phyloP scores from a whole-genome alignment of 345 rosid species.

The Eucalyptus erythrocorys region DNA sequence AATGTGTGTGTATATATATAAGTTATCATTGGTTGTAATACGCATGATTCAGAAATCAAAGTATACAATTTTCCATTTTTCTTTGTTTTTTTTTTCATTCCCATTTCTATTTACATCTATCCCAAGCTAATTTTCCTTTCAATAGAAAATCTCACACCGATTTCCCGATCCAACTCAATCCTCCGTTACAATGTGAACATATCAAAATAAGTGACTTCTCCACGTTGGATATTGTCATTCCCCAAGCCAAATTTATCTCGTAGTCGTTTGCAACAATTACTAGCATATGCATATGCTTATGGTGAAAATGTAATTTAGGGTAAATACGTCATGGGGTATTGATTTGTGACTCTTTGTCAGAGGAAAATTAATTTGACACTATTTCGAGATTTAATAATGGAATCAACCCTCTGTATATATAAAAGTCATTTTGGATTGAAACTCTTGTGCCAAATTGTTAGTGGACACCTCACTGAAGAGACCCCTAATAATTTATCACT shows the following conservation, averaged over 20 bases:
- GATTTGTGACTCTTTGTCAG: background rate
- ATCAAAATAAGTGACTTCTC: background rate
- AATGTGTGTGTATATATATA: rapidly evolving
- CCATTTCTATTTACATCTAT: background rate
- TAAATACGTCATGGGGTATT: background rate
- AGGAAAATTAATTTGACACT: rapidly evolving
- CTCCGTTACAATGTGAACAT: background rate
- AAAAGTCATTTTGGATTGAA: background rate
- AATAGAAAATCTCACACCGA: rapidly evolving
- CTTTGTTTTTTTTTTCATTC: background rate
- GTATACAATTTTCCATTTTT: too few relatives aligned
- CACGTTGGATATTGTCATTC: background rate
- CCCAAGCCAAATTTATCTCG: background rate
- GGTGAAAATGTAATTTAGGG: background rate
- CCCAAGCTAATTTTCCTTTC: background rate
- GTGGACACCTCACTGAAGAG: background rate
- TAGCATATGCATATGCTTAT: too few relatives aligned
- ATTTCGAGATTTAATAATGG: background rate
- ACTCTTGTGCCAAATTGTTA: background rate
- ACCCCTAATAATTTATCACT: background rate
- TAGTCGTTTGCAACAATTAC: too few relatives aligned
- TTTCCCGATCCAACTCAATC: background rate
- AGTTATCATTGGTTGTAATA: background rate
- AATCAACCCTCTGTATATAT: background rate
- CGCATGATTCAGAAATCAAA: rapidly evolving